These are phyloP conservation scores for Paecilomyces formosus DNA, from an alignment of 2,329 filamentous ascomycete species.

Conservation along the genomic window DNA sequence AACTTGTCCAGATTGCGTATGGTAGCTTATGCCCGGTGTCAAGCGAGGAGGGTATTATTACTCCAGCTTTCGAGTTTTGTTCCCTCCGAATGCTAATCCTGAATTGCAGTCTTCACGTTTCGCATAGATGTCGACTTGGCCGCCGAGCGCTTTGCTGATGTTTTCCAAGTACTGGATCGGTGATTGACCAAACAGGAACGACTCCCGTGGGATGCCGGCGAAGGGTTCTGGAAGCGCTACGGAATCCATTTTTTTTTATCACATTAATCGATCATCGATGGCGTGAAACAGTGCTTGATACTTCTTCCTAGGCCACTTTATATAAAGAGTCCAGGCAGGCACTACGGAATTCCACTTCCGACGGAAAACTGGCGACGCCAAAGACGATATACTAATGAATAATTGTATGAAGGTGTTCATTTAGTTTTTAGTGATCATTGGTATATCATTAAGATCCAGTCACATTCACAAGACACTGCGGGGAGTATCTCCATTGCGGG, in stretches of 20 bases:
- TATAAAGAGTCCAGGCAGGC: neutral
- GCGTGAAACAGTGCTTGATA: neutral
- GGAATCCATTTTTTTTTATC: neutral
- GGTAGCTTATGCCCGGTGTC: neutral
- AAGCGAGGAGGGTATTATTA: conserved; percentile 45
- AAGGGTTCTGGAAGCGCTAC: neutral
- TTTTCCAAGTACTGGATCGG: neutral
- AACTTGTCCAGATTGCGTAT: neutral
- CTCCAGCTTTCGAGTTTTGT: conserved; percentile 64
- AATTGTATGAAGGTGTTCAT: too few species aligned
- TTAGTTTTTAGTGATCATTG: too few species aligned
- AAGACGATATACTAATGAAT: neutral
- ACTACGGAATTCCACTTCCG: neutral
- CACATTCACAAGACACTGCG: neutral
- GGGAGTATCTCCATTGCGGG: too few species aligned
- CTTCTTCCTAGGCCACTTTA: neutral
- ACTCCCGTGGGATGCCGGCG: neutral
- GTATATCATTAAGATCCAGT: too few species aligned
- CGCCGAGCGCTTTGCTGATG: conserved; percentile 55
- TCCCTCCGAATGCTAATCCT: conserved; percentile 59
- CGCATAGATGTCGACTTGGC: conserved; percentile 57
- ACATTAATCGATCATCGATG: neutral
- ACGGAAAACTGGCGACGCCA: neutral
- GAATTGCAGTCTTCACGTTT: conserved; percentile 68
- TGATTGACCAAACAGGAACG: neutral